Conservation (phyloP, 768 basidiomycete species). For the Russula vinacea region DNA sequence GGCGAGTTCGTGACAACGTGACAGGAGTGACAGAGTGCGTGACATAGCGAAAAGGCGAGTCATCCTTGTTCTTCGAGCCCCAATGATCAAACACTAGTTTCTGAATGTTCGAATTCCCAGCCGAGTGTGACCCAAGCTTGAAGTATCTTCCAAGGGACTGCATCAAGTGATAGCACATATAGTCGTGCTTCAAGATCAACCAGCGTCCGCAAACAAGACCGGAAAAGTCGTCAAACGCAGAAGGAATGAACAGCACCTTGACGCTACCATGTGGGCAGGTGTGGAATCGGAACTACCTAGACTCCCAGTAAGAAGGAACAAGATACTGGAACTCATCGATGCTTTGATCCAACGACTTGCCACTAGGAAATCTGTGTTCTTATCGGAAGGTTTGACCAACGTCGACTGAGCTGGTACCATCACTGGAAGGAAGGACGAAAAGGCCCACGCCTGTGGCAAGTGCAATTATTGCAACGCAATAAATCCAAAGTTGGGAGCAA, state of each 20-base stretch:
- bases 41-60: slow-evolving; percentile 18
- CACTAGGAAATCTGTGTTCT: slow-evolving; percentile 5
- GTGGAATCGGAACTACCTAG: neutral
- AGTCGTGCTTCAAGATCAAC: slow-evolving; percentile 14
- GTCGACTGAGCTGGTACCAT: neutral
- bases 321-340: neutral
- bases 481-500: neutral
- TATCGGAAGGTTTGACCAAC: neutral
- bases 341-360: slow-evolving; percentile 3
- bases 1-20: neutral
- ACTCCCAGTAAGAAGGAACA: neutral
- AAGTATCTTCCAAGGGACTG: slow-evolving; percentile 9
- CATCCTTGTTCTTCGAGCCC: slow-evolving; percentile 5
- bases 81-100: slow-evolving; percentile 10
- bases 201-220: neutral
- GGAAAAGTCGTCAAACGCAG: neutral
- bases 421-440: neutral
- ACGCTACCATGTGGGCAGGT: neutral
- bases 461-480: neutral
- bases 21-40: neutral
- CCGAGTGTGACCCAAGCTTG: slow-evolving; percentile 21
- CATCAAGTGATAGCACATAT: slow-evolving; percentile 14
- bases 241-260: no score
- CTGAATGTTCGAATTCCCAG: slow-evolving; percentile 10
- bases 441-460: neutral